Percentiles rank a stretch among this genome's conserved stretches.
Evolutionary conservation across 805 yeast genomes (phyloP).

Genomic region (Candida nitratophila): DNA sequence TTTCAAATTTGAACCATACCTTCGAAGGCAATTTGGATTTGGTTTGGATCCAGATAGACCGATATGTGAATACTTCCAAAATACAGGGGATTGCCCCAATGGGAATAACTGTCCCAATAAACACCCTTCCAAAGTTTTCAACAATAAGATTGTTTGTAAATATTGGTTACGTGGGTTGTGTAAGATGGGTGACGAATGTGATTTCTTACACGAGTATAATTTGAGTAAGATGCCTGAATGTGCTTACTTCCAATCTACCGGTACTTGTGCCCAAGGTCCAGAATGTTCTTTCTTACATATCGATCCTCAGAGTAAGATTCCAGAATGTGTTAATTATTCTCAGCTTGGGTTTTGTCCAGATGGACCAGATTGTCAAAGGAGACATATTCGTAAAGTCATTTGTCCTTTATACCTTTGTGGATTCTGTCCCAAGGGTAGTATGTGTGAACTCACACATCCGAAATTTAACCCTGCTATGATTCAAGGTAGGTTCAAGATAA

Average conservation of each 20-base stretch:
- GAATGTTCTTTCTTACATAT: conserved; percentile 92
- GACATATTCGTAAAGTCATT: conserved; percentile 69
- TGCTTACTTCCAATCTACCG: conserved; percentile 73
- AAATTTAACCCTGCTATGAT: conserved; percentile 45
- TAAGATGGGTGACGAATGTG: conserved; percentile 94
- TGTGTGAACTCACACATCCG: conserved; percentile 80
- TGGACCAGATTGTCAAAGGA: conserved; percentile 78
- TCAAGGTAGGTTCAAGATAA: conserved; percentile 38
- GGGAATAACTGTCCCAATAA: conserved; percentile 84
- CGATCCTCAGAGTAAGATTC: conserved; percentile 83
- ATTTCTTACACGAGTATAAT: conserved; percentile 91
- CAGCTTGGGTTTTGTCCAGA: conserved; percentile 85
- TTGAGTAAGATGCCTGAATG: conserved; percentile 96
- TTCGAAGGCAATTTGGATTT: conserved; percentile 71
- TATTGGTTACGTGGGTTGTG: conserved; percentile 98
- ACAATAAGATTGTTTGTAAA: conserved; percentile 86
- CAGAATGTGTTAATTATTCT: conserved; percentile 74
- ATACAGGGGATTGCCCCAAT: conserved; percentile 63
- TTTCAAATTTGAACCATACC: conserved; percentile 72
- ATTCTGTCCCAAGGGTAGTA: conserved; percentile 85
- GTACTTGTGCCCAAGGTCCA: conserved; percentile 85
- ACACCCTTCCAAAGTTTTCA: conserved; percentile 56
- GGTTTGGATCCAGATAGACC: conserved; percentile 89
- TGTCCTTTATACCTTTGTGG: conserved; percentile 85
- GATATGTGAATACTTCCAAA: conserved; percentile 65